phyloP scores from a whole-genome alignment of 805 yeast species.

The Yarrowia deformans region DNA sequence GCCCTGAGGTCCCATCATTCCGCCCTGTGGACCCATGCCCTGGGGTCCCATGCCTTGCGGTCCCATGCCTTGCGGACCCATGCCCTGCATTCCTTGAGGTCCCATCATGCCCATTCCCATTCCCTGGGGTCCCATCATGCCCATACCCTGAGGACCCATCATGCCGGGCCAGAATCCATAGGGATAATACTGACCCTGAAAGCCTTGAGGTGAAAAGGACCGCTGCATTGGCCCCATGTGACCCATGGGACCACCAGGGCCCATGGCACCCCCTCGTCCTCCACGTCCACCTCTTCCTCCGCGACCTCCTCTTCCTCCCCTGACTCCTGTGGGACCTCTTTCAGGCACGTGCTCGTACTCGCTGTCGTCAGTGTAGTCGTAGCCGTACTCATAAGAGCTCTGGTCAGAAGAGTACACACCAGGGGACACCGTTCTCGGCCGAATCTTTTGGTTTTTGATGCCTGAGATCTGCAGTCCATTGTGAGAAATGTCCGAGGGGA shows the following conservation, averaged over 20 bases:
- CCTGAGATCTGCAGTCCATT: slow-evolving; percentile 19
- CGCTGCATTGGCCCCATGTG: slow-evolving; percentile 7
- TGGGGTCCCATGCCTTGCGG: slow-evolving; percentile 10
- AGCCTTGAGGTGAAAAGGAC: slow-evolving; percentile 10
- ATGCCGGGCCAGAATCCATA: slow-evolving; percentile 28
- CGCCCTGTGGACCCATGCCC: slow-evolving; percentile 25
- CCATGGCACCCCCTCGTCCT: slow-evolving; percentile 13
- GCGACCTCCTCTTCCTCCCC: slow-evolving; percentile 5
- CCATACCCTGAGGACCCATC: slow-evolving; percentile 30
- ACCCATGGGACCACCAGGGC: slow-evolving; percentile 4
- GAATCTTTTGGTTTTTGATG: slow-evolving; percentile 3
- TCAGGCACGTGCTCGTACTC: slow-evolving; percentile 22
- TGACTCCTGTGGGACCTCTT: background rate
- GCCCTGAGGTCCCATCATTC: background rate
- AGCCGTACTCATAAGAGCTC: slow-evolving; percentile 19
- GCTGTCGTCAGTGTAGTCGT: slow-evolving; percentile 32
- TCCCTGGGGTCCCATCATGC: slow-evolving; percentile 6
- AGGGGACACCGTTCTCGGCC: slow-evolving; percentile 10
- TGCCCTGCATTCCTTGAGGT: no score
- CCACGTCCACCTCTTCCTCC: slow-evolving; percentile 8
- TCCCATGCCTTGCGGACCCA: no score
- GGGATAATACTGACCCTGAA: slow-evolving; percentile 11
- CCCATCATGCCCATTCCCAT: slow-evolving; percentile 6
- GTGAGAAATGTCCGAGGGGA: slow-evolving; percentile 28
- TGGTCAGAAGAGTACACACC: slow-evolving; percentile 24